Base-by-base conservation (phyloP, 768 basidiomycete genomes). In the Candolleomyces efflorescens region DNA sequence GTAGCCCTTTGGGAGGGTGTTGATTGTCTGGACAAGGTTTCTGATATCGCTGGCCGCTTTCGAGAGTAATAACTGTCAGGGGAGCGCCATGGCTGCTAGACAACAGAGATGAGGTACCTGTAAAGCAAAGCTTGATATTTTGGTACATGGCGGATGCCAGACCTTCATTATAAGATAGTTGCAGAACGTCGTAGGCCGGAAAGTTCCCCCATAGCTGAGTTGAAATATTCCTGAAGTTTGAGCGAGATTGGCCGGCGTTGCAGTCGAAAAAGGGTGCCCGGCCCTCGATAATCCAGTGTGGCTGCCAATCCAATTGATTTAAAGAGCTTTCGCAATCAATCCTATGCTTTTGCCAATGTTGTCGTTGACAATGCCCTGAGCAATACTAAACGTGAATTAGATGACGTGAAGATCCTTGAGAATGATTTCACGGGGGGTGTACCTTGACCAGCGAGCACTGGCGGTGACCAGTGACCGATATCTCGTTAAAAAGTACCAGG, bases 291-390 rank as follows among this genome's bases (percentile, higher is more conserved):
- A 71, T 60, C 73, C 74, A 77, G 32, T 63, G 63, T 5, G 73
- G 75, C 38, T 70, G 64, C 75, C 75, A 76, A 43, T 60, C 59
- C 2, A 47, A 20, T 44, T 66, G 60, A 3, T 69, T 59, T 27
- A 70, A 64, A 1, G 64, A 62, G 61, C 71, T 68, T 54, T 73
- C 69, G 56, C 75, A 76, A 15, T 69, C 68, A 24, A 62, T 54
- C n/a, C 69, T 69, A 59, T 75, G 74, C 48, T 63, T 71, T 6
- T 67, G 52, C 73, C 70, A 73, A 59, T 75, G 73, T 49, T 69
- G 70, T 15, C 66, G 66, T 44, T 71, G 74, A 56, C 73, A 75
- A 23, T 68, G 63, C 54, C 63, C 68, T 9, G 72, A 74, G 46
- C 72, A 74, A 58, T 74, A 74, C 73, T 74, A 36, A 3, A 32